Conservation (phyloP, 2,329 filamentous ascomycete genomes). For the Ustilaginoidea virens region DNA sequence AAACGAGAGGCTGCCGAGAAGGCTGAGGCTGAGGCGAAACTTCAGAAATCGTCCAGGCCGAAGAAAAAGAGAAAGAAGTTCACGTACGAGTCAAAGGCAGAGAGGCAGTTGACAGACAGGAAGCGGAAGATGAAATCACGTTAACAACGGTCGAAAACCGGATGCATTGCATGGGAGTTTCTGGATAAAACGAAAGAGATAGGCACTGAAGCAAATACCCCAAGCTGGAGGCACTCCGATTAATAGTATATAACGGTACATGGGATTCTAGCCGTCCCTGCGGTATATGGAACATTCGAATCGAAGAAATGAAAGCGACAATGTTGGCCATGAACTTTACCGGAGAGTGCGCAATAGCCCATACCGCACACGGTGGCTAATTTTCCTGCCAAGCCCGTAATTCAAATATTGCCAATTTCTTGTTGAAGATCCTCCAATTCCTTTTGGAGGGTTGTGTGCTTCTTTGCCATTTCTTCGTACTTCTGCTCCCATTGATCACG, state of each 20-base stretch:
- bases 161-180: no score
- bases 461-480: slow-evolving; percentile 95
- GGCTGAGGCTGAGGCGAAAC: slow-evolving; percentile 14
- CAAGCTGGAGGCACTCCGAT: slow-evolving; percentile 13
- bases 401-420: slow-evolving; percentile 87
- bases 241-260: slow-evolving; percentile 15
- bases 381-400: slow-evolving; percentile 7
- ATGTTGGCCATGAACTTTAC: no score
- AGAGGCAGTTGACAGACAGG: slow-evolving; percentile 57
- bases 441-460: slow-evolving; percentile 71
- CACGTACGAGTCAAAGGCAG: slow-evolving; percentile 77
- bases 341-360: neutral
- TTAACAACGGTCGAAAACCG: no score
- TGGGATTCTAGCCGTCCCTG: slow-evolving; percentile 14
- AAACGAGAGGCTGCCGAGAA: slow-evolving; percentile 13
- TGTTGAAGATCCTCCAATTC: slow-evolving; percentile 80
- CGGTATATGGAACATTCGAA: slow-evolving; percentile 12
- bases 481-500: slow-evolving; percentile 93
- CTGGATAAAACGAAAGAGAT: no score
- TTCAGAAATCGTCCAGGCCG: slow-evolving; percentile 14
- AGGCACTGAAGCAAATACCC: slow-evolving; percentile 17
- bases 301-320: slow-evolving; percentile 7
- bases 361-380: slow-evolving; percentile 7
- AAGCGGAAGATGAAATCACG: slow-evolving; percentile 52
- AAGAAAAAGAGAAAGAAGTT: slow-evolving; percentile 88